Evolutionary conservation across 2,329 filamentous ascomycete genomes (phyloP), one percentile per base, ranked within the genome.

Genomic region (Dactylellina parvicollis): DNA sequence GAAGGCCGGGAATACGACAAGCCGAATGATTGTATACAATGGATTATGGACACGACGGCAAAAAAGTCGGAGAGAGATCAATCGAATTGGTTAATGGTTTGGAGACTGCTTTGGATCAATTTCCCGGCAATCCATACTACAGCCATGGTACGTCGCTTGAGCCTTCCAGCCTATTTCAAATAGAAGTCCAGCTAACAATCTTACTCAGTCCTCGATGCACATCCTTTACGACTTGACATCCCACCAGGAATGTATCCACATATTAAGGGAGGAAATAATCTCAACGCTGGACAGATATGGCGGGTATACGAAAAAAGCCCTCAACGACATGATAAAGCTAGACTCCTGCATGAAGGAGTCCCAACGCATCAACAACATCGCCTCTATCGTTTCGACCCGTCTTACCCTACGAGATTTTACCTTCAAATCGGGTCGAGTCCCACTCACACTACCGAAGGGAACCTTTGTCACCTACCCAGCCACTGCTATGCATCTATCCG

Each of bases 261-360:
- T 75, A 10, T 66, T 83, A 69, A 79, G 79, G 22, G 77, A 80
- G 20, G 82, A 84, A 73, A 80, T 81, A 4, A 46, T 71, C 2
- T 38, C 75, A 2, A 77, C 79, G 9, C 75, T 80, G 5, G 70
- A 64, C 2, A 57, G 74, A 36, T 66, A 79, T 18, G 61, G 74
- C 8, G 79, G 79, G 1, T 81, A 81, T 80, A 79, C 79, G 16
- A 83, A 82, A 70, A 67, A 79, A 30, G 79, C 77, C 9, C 74
- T 84, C 8, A 77, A 79, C 2, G 78, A 79, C 28, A 80, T 82
- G 79, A 71, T 76, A 46, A 80, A 79, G 56, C 73, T 82, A 14
- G 82, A 84, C 76, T 82, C 80, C n/a, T 79, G 79, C 22, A 76
- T 84, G 55, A 81, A 81, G 59, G 83, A 84, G 76, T 81, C 79